A percentile compares a stretch with the other conserved stretches of the same genome.
Evolutionary conservation across 2,329 filamentous ascomycete species (phyloP).

Genomic region (Fusarium luffae): DNA sequence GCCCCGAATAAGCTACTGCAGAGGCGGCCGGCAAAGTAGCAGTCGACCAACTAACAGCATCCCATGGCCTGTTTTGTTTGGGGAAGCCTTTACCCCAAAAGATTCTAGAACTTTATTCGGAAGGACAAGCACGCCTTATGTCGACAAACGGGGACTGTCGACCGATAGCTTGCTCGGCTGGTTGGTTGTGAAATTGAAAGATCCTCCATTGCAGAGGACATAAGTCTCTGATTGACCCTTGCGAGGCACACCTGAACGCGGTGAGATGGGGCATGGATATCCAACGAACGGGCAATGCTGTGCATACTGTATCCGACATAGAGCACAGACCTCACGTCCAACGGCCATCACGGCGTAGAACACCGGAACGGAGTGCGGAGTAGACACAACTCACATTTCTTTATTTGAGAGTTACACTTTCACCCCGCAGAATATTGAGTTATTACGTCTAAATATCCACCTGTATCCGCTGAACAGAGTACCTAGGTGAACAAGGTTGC

Average conservation of each 20-base stretch:
- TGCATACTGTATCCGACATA: neutral
- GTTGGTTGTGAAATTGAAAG: neutral
- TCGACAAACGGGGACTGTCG: neutral
- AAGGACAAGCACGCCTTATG: constrained; percentile 12
- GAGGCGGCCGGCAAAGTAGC: neutral
- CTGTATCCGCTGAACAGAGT: constrained; percentile 27
- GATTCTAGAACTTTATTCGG: constrained; percentile 27
- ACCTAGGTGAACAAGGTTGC: constrained; percentile 3
- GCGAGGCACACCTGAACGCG: constrained; percentile 18
- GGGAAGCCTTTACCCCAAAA: constrained; percentile 9
- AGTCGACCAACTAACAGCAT: neutral
- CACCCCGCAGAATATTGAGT: constrained; percentile 17
- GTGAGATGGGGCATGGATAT: neutral
- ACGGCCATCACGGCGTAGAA: constrained; percentile 11
- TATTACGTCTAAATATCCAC: constrained; percentile 41
- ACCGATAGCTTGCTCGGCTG: neutral
- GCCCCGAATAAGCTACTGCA: constrained; percentile 24
- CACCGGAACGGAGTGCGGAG: neutral
- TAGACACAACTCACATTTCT: neutral
- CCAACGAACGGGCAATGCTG: constrained; percentile 6
- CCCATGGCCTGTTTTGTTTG: constrained; percentile 1
- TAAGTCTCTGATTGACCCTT: too few species aligned
- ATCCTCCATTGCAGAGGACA: neutral
- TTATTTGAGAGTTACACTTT: constrained; percentile 8
- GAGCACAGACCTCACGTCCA: neutral